phyloP scores from a whole-genome alignment of 345 rosid species.

The Isatis tinctoria region DNA sequence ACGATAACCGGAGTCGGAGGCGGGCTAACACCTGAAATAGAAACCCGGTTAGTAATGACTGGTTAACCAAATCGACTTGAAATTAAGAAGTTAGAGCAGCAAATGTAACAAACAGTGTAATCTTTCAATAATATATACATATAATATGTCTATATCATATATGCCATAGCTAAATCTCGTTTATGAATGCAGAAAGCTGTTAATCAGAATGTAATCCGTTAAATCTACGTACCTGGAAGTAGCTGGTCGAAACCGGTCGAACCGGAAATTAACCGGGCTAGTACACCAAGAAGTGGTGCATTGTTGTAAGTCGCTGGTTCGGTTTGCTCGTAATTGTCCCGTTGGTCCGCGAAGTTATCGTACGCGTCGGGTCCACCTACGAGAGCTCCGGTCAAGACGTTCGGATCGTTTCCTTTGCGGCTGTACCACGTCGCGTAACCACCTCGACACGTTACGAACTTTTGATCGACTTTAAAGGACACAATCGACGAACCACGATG shows the following conservation, averaged over 20 bases:
- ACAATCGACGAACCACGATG: constrained; percentile 91
- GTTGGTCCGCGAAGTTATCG: constrained; percentile 82
- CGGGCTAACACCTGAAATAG: constrained; percentile 25
- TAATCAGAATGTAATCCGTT: neutral
- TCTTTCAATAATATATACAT: too few species aligned
- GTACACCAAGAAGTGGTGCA: constrained; percentile 81
- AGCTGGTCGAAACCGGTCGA: constrained; percentile 62
- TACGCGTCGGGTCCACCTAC: constrained; percentile 97
- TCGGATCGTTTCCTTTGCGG: constrained; percentile 70
- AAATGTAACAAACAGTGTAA: neutral
- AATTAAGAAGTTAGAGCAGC: neutral
- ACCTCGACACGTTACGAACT: constrained; percentile 75
- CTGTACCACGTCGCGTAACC: constrained; percentile 87
- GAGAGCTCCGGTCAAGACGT: constrained; percentile 81
- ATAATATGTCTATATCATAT: too few species aligned
- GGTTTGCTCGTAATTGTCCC: constrained; percentile 93
- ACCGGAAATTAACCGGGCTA: constrained; percentile 71
- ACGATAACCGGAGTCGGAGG: constrained; percentile 46
- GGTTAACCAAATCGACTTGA: neutral
- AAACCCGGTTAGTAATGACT: neutral
- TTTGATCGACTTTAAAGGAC: constrained; percentile 54
- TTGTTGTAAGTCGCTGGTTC: constrained; percentile 98
- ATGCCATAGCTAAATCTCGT: too few species aligned
- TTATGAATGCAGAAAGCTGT: neutral
- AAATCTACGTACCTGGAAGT: constrained; percentile 64